These are phyloP conservation scores for Rhynchospora pubera DNA, from an alignment of 176 grass and related monocot species.

Conservation along the genomic window DNA sequence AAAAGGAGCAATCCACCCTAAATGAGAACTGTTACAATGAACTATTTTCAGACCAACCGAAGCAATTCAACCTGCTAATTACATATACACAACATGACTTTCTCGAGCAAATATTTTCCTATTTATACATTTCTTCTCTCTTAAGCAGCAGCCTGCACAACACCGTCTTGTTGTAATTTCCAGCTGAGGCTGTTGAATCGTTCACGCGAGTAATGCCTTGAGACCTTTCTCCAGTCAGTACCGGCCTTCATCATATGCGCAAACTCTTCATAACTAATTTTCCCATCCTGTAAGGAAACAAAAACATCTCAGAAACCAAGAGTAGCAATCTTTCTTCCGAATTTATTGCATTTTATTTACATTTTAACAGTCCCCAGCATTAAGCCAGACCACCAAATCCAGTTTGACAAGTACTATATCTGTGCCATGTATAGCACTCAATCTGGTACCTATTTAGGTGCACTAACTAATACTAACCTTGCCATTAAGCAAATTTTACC, in stretches of 20 bases:
- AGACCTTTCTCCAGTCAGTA: slow-evolving; percentile 88
- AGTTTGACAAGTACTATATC: neutral
- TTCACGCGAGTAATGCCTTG: slow-evolving; percentile 75
- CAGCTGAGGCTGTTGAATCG: slow-evolving; percentile 78
- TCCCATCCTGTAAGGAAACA: slow-evolving; percentile 51
- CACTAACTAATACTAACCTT: neutral
- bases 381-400: neutral
- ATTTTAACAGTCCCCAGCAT: neutral
- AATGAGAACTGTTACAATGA: neutral
- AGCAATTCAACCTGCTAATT: neutral
- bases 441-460: neutral
- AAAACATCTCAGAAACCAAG: neutral
- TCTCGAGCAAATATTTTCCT: neutral
- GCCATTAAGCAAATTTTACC: slow-evolving; percentile 19
- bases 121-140: neutral
- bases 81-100: neutral
- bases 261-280: slow-evolving; percentile 82
- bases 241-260: slow-evolving; percentile 86
- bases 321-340: neutral
- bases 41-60: too few relatives aligned
- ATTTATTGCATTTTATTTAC: neutral
- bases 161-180: slow-evolving; percentile 71
- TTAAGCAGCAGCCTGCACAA: slow-evolving; percentile 39
- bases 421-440: neutral
- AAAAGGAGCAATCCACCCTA: neutral